Conservation (phyloP, 225 moss, liverwort and hornwort species). For the Physcomitrellopsis africana region DNA sequence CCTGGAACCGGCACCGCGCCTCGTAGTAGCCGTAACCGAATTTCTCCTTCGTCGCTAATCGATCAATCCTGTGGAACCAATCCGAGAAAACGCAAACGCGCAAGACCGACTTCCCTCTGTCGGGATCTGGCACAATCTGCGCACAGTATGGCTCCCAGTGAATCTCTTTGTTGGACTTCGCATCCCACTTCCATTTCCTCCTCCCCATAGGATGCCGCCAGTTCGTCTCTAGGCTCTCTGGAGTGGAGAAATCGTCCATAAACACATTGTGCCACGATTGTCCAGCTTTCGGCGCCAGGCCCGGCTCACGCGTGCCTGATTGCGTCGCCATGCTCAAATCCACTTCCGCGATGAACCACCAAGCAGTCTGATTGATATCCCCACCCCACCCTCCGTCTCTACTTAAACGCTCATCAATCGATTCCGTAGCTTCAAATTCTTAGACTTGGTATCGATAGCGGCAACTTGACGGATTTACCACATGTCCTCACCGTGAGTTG, state of each 20-base stretch:
- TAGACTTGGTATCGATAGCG: background rate
- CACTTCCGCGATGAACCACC: background rate
- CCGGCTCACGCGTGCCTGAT: constrained; percentile 9
- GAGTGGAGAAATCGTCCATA: constrained; percentile 44
- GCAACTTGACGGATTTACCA: background rate
- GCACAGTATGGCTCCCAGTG: constrained; percentile 86
- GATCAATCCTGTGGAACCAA: constrained; percentile 87
- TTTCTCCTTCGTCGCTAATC: constrained; percentile 66
- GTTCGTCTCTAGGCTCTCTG: constrained; percentile 30
- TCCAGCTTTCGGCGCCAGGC: constrained; percentile 19
- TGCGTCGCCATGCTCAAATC: constrained; percentile 14
- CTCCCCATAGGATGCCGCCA: constrained; percentile 54
- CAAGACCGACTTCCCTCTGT: constrained; percentile 34
- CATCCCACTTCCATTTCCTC: constrained; percentile 69
- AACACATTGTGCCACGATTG: constrained; percentile 45
- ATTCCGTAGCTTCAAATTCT: background rate
- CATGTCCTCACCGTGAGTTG: too few species aligned
- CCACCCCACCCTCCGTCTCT: too few species aligned
- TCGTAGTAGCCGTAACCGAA: constrained; percentile 83
- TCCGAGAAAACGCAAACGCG: constrained; percentile 85
- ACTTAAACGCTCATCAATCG: background rate
- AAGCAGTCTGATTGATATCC: too few species aligned
- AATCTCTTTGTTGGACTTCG: constrained; percentile 72
- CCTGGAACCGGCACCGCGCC: constrained; percentile 68
- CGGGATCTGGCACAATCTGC: constrained; percentile 44